Base-by-base conservation (phyloP, 345 rosid species). In the Linum trigynum region DNA sequence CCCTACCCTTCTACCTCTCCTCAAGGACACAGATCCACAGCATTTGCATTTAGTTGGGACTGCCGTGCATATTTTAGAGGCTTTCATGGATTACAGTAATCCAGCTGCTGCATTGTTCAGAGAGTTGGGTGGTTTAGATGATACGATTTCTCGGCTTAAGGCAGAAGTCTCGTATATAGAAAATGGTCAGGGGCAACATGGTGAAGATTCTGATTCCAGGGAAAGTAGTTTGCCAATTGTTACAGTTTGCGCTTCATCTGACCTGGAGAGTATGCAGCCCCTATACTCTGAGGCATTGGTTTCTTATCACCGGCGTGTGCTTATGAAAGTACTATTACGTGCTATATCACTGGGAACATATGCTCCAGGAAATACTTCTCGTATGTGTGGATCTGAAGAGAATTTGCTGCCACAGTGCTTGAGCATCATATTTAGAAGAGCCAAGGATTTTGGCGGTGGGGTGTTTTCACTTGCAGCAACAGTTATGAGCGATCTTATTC, bases 91-190 rank as follows among this genome's bases (percentile, higher is more conserved):
- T 71, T 90, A 86, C 72, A 88, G 97, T 71, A 85, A 90, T 75
- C 97, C 96, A 61, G 96, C 97, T 65, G 94, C 94, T 74, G 81
- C 90, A 65, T 77, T 92, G 75, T 92, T 90, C 78, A 82, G 98
- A 80, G 98, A 90, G 71, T 79, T 90, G 84, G 97, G 98, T 72
- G 98, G 96, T 74, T 77, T 90, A 75, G 98, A 92, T 82, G 96
- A 90, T 74, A 85, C 96, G 50, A 88, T 92, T 56, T 80, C 77
- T 64, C 94, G 98, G 65, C 71, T 92, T 72, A 86, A 86, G 78
- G 76, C 80, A 65, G 98, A 92, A 78, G 91, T 88, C 55, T 85
- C 91, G 64, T 74, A 67, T 72, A 76, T 87, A 7, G 96, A 88
- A 74, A 76, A 73, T 63, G 67, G 84, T 78, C 75, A 75, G 17